Evolutionary conservation across 352 stramenopile species (phyloP), one percentile per base, ranked within the genome.

Genomic region (Phytopythium oedochilum): DNA sequence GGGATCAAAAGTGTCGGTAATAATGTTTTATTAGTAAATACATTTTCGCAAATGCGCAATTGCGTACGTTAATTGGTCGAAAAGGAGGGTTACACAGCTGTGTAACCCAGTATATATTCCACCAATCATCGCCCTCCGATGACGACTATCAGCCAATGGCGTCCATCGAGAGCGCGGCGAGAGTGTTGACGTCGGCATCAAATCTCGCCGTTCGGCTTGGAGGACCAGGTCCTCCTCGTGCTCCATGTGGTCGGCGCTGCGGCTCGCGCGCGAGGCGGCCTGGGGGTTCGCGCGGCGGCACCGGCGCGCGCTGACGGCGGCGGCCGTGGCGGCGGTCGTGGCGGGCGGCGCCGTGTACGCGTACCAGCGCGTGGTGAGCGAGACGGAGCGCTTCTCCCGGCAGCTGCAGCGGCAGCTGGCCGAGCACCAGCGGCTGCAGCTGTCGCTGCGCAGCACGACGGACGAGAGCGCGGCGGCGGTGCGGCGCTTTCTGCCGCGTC

Each of bases 221-320:
- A n/a, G n/a, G n/a, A n/a, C n/a, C n/a, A n/a, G n/a, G n/a, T n/a
- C n/a, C n/a, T n/a, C n/a, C n/a, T n/a, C n/a, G n/a, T n/a, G n/a
- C n/a, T n/a, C n/a, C 18, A 90, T 92, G 80, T 92, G 83, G 83
- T 89, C 80, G 63, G 66, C 75, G 22, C 49, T 90, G 53, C 67
- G 77, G 56, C 74, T 87, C 58, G 78, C 66, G 34, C 69, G 71
- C 56, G 57, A 65, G 59, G 59, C 70, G 46, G 64, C 74, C 53
- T 76, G 77, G 56, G 69, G 80, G 61, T 91, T 92, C 60, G 76
- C 67, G 36, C 72, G 71, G 47, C 73, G 83, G 20, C 83, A 92
- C 66, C 83, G 82, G 69, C 80, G 72, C 60, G 62, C 86, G 29
- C 51, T 92, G 53, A 50, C 88, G 14, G 73, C 60, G 17, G 70